Conservation (phyloP, 108 stramenopile species). For the Chaetoceros tenuissimus region DNA sequence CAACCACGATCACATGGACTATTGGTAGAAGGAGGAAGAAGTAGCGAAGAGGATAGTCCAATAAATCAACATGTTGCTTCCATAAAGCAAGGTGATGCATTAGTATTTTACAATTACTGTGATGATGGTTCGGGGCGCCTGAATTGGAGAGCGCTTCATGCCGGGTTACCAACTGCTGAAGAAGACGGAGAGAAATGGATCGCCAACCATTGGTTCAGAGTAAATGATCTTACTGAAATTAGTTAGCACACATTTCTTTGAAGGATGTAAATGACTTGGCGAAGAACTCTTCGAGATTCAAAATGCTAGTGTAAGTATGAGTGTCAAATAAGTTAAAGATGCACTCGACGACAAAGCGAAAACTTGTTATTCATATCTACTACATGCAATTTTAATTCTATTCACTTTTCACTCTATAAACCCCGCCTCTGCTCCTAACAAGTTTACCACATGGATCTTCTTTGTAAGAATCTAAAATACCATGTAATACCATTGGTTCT, state of each 20-base stretch:
- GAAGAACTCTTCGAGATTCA: too few relatives aligned
- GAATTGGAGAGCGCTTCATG: conserved; percentile 50
- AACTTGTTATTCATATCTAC: too few relatives aligned
- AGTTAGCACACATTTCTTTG: too few relatives aligned
- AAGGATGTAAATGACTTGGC: too few relatives aligned
- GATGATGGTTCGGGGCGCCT: conserved; percentile 15
- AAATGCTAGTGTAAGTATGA: too few relatives aligned
- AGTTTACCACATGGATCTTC: conserved; percentile 10
- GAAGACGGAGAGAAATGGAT: conserved; percentile 36
- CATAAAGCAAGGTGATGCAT: conserved; percentile 36
- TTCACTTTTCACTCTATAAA: too few relatives aligned
- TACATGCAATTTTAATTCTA: too few relatives aligned
- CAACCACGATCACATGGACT: conserved; percentile 14
- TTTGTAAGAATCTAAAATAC: conserved; percentile 6
- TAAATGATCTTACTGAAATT: neutral
- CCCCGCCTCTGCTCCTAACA: conserved; percentile 2
- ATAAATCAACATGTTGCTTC: conserved; percentile 4
- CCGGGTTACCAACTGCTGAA: conserved; percentile 25
- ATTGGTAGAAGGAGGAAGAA: neutral
- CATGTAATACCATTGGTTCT: conserved; percentile 1
- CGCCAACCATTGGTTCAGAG: conserved; percentile 44
- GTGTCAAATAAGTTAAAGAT: too few relatives aligned
- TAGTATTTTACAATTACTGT: conserved; percentile 51
- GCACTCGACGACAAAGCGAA: too few relatives aligned
- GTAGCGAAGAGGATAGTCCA: conserved; percentile 4